Evolutionary conservation across 108 stramenopile genomes (phyloP).

Genomic region (Cyclotella choctawhatcheeana): DNA sequence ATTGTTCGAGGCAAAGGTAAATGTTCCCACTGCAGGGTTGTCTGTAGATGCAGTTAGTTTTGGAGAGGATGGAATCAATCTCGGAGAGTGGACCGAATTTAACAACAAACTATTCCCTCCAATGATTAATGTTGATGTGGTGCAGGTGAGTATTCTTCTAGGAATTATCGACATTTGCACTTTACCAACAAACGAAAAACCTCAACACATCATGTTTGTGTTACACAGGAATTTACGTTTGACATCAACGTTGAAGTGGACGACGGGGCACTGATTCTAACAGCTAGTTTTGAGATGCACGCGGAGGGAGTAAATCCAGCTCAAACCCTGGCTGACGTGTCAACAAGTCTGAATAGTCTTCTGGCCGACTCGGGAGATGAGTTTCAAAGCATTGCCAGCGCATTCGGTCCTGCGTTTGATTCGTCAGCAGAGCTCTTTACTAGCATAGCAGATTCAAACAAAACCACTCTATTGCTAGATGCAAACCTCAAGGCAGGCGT

Average conservation of each 20-base stretch:
- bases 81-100: background rate
- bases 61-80: background rate
- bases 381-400: background rate
- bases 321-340: constrained; percentile 9
- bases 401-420: background rate
- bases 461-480: background rate
- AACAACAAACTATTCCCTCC: constrained; percentile 11
- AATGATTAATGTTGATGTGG: background rate
- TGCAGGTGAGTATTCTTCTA: constrained; percentile 10
- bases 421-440: background rate
- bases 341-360: background rate
- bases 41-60: background rate
- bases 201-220: background rate
- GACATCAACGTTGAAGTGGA: constrained; percentile 6
- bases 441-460: background rate
- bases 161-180: too few species aligned
- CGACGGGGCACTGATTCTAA: background rate
- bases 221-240: constrained; percentile 8
- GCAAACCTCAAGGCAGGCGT: background rate
- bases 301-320: constrained; percentile 15
- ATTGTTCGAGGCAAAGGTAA: constrained; percentile 10
- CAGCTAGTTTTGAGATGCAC: constrained; percentile 2
- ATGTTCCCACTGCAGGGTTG: constrained; percentile 8
- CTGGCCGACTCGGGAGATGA: background rate
- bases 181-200: background rate